A percentile compares a stretch with the other conserved stretches of the same genome.
Evolutionary conservation across 2,329 filamentous ascomycete genomes (phyloP).

Genomic region (Cercospora citrullina): DNA sequence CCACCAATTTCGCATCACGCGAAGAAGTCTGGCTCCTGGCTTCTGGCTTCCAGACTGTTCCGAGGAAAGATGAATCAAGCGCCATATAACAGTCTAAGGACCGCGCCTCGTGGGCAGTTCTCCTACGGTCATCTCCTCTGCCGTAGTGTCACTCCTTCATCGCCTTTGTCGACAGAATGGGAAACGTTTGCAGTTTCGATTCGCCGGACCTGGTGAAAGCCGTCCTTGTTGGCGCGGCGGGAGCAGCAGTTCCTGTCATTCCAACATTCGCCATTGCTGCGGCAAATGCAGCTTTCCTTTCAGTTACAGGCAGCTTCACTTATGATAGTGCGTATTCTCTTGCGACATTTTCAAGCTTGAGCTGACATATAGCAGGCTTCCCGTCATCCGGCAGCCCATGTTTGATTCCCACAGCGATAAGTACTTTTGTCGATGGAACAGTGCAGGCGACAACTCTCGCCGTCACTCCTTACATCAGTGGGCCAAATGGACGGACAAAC

Average conservation of each 20-base stretch:
- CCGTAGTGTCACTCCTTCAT: background rate
- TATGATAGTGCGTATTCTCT: background rate
- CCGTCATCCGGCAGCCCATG: background rate
- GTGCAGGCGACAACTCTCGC: background rate
- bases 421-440: background rate
- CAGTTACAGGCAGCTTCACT: conserved; percentile 4
- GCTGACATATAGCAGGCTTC: background rate
- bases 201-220: background rate
- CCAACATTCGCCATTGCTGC: conserved; percentile 7
- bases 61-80: background rate
- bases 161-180: conserved; percentile 1
- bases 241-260: background rate
- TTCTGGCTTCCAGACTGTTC: background rate
- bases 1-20: background rate
- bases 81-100: background rate
- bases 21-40: background rate
- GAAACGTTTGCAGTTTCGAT: conserved; percentile 12
- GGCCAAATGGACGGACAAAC: background rate
- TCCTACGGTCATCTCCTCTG: background rate
- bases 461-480: background rate
- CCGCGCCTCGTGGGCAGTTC: background rate
- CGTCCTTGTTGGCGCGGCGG: background rate
- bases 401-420: background rate
- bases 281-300: conserved; percentile 9
- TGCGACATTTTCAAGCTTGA: background rate